Base-by-base conservation (phyloP, 2,329 filamentous ascomycete species). In the Periglandula ipomoeae region DNA sequence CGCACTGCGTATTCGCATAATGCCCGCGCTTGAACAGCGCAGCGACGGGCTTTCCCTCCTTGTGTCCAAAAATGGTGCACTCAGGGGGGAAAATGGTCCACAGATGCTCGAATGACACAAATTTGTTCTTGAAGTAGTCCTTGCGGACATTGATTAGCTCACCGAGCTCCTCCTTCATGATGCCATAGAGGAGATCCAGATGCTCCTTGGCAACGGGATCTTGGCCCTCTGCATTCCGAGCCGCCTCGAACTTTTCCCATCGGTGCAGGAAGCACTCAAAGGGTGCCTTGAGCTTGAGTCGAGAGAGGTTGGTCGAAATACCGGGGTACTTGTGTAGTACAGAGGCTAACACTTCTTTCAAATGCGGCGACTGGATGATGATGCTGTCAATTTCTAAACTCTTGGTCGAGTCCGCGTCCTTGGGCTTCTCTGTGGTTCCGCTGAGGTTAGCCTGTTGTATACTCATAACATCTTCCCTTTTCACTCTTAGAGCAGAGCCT, bases 181-280 rank as follows among this genome's bases (percentile, higher is more conserved):
- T 69, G 26, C 65, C 64, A 52, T 69, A 65, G 9, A 82, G 60
- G 0, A 80, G 57, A 6, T 65, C 56, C 2, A 78, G 57, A 53
- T 80, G 74, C 26, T 69, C 62, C 41, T 67, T 72, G 2, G 71
- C 72, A 17, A 50, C 27, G 1, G 55, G 56, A 15, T 79, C 73
- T 30, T 68, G 62, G 2, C 65, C 58, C 7, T 68, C 56, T 27
- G 70, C 66, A 9, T 71, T 58, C 39, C 70, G 63, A 22, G 70
- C 68, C 4, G 65, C 59, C 9, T 60, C 55, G 34, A 82, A 70
- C 6, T 66, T 57, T 1, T 70, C 65, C 81, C 82, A 87, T 27
- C 82, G 74, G 61, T 87, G 81, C 37, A 85, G 77, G 44, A 87
- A 78, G 0, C 79, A 77, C 54, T 76, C 67, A 52, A 85, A 86